These are phyloP conservation scores for Apiotrichum veenhuisii DNA, from an alignment of 1,284 basidiomycete genomes.

Conservation along the genomic window DNA sequence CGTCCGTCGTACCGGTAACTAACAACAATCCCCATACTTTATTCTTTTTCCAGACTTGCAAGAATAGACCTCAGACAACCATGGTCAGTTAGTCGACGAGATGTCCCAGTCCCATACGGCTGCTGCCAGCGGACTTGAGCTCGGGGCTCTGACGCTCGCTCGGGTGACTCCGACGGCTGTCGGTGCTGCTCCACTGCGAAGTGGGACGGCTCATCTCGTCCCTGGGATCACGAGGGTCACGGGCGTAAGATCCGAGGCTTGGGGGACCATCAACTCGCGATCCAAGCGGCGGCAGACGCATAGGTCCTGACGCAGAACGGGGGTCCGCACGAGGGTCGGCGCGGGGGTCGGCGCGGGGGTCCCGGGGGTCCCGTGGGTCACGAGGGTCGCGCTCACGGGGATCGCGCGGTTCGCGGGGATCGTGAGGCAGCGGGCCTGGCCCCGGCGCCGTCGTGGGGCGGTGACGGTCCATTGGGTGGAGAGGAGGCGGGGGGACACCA, in stretches of 20 bases:
- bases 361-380: background rate
- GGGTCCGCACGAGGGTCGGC: background rate
- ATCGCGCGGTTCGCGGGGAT: slow-evolving; percentile 5
- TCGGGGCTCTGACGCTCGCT: slow-evolving; percentile 12
- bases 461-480: slow-evolving; percentile 5
- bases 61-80: no score
- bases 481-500: background rate
- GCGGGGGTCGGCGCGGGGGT: background rate
- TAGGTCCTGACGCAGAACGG: background rate
- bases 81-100: slow-evolving; percentile 18
- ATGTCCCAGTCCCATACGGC: slow-evolving; percentile 22
- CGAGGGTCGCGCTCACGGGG: background rate
- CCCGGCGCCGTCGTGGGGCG: slow-evolving; percentile 1
- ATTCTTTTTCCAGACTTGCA: background rate
- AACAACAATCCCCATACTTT: background rate
- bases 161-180: slow-evolving; percentile 8
- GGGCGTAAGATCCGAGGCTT: slow-evolving; percentile 11
- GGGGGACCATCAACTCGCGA: slow-evolving; percentile 18
- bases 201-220: slow-evolving; percentile 11
- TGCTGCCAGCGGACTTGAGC: background rate
- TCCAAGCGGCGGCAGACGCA: slow-evolving; percentile 11
- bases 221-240: slow-evolving; percentile 7
- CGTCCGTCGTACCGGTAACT: background rate
- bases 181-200: slow-evolving; percentile 15
- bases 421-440: slow-evolving; percentile 2